A percentile compares a stretch with the other conserved stretches of the same genome.
Conservation (phyloP, 2,329 filamentous ascomycete species). For the Cordyceps cicadae region DNA sequence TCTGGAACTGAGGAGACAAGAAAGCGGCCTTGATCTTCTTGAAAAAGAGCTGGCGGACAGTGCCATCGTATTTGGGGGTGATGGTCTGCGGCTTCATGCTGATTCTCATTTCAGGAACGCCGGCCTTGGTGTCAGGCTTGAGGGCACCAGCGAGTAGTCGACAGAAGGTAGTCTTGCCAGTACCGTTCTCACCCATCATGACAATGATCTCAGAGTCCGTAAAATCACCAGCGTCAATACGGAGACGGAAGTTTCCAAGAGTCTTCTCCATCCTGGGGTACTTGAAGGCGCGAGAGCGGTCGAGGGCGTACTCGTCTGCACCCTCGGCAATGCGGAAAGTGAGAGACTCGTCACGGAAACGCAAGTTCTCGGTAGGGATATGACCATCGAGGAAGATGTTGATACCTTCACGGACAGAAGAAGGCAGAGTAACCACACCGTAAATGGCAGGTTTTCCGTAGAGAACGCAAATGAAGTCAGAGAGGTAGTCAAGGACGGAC, state of each 20-base stretch:
- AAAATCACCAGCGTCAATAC: slow-evolving; percentile 74
- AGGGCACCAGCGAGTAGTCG: slow-evolving; percentile 87
- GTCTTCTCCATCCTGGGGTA: slow-evolving; percentile 94
- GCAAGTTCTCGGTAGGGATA: slow-evolving; percentile 95
- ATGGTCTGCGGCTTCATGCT: slow-evolving; percentile 99
- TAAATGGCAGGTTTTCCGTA: slow-evolving; percentile 95
- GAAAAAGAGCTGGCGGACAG: slow-evolving; percentile 96
- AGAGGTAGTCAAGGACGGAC: slow-evolving; percentile 96
- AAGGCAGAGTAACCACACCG: slow-evolving; percentile 90
- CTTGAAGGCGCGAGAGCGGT: slow-evolving; percentile 74
- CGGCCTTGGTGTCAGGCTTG: slow-evolving; percentile 73
- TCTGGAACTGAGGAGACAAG: slow-evolving; percentile 96
- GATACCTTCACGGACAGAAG: slow-evolving; percentile 97
- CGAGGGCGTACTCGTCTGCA: slow-evolving; percentile 76
- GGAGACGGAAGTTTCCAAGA: slow-evolving; percentile 77
- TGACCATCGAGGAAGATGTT: slow-evolving; percentile 98
- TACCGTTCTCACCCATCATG: slow-evolving; percentile 99
- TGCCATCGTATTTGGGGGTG: slow-evolving; percentile 95
- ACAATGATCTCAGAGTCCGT: slow-evolving; percentile 98
- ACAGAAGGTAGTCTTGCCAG: slow-evolving; percentile 98
- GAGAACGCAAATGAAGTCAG: slow-evolving; percentile 94
- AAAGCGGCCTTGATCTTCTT: slow-evolving; percentile 99
- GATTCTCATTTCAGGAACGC: slow-evolving; percentile 89
- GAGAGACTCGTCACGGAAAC: slow-evolving; percentile 93
- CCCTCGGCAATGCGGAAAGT: slow-evolving; percentile 91